A percentile compares a stretch with the other conserved stretches of the same genome.
These are phyloP conservation scores for Panaeolus papilionaceus DNA, from an alignment of 768 basidiomycete species.

Conservation along the genomic window DNA sequence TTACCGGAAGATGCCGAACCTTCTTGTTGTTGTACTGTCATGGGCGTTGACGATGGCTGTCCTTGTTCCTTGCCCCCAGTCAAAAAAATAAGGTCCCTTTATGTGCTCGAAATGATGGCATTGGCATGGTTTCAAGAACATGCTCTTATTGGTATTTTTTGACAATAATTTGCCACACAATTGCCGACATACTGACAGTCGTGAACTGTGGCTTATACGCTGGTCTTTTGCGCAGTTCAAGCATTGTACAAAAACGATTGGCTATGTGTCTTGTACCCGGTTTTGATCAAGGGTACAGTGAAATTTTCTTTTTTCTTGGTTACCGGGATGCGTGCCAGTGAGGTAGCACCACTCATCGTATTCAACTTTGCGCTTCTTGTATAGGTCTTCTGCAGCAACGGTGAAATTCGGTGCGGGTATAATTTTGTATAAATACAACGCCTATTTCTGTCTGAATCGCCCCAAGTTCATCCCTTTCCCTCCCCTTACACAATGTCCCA, in stretches of 20 bases:
- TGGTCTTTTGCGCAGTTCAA: too few relatives aligned
- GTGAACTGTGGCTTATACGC: not conserved
- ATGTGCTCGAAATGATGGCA: not conserved
- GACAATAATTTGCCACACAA: not conserved
- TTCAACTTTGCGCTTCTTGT: not conserved
- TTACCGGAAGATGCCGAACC: constrained; percentile 2
- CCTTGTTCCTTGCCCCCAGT: not conserved
- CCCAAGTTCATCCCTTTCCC: not conserved
- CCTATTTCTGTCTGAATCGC: not conserved
- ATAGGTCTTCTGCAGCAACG: not conserved
- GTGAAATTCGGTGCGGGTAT: not conserved
- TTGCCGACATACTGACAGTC: not conserved
- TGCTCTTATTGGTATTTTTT: not conserved
- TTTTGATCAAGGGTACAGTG: not conserved
- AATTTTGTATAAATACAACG: not conserved
- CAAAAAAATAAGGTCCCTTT: constrained; percentile 5
- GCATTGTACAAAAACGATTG: too few relatives aligned
- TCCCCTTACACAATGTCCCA: not conserved
- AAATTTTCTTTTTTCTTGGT: not conserved
- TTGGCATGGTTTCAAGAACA: constrained; percentile 3
- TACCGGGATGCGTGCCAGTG: not conserved
- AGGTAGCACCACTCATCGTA: not conserved
- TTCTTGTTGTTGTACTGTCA: constrained; percentile 4
- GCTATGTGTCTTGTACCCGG: not conserved
- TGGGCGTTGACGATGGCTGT: not conserved